phyloP scores from a whole-genome alignment of 495 filamentous ascomycete genomes.

The Articulospora tetracladia region DNA sequence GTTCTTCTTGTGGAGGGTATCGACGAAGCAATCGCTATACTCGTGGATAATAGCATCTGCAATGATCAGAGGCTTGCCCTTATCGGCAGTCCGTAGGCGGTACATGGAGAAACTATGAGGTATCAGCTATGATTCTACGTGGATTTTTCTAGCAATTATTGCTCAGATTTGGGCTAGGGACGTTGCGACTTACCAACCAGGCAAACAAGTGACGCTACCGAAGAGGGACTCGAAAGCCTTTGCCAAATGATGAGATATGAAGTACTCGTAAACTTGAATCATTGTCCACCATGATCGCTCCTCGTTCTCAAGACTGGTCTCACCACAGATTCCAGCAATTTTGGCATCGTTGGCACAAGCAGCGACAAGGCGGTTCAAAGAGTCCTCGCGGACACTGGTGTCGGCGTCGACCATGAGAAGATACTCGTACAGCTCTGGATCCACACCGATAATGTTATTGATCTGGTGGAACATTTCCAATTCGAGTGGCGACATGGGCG shows the following conservation, averaged over 20 bases:
- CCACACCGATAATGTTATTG: constrained; percentile 97
- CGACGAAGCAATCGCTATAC: constrained; percentile 82
- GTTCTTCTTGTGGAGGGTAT: constrained; percentile 99
- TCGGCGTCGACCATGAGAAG: constrained; percentile 97
- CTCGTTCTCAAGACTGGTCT: constrained; percentile 95
- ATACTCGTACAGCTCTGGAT: constrained; percentile 96
- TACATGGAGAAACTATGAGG: constrained; percentile 92
- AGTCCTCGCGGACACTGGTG: constrained; percentile 90
- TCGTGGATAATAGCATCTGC: constrained; percentile 81
- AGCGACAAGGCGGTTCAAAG: constrained; percentile 87
- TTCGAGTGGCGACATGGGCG: constrained; percentile 91
- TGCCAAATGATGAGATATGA: constrained; percentile 88
- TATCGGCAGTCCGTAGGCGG: constrained; percentile 86
- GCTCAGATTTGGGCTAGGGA: constrained; percentile 29
- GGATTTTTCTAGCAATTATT: neutral
- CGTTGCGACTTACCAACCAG: constrained; percentile 79
- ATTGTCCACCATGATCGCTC: constrained; percentile 96
- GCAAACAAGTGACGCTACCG: constrained; percentile 94
- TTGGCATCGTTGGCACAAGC: constrained; percentile 91
- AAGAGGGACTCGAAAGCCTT: constrained; percentile 97
- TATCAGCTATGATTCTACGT: constrained; percentile 1
- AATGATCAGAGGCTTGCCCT: constrained; percentile 88
- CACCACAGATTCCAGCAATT: constrained; percentile 95
- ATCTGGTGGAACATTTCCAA: constrained; percentile 98
- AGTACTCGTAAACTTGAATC: constrained; percentile 99